Base-by-base conservation (phyloP, 2,329 filamentous ascomycete species). In the Penicillium sp. region DNA sequence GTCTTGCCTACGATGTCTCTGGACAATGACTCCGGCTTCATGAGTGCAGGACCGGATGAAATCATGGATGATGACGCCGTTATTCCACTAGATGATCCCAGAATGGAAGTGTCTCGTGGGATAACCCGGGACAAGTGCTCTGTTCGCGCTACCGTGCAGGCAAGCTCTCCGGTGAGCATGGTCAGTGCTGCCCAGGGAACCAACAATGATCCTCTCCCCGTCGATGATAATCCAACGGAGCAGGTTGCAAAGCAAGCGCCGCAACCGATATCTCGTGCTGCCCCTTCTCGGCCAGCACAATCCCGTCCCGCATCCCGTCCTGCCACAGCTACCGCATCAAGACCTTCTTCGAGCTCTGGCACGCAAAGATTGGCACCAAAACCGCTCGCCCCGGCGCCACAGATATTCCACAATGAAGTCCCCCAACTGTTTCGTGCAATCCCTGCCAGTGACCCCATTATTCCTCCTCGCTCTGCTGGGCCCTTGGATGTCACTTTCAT, bases 11-110 rank as follows among this genome's bases (percentile, higher is more conserved):
- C 77, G 5, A 75, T 83, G 55, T 75, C 76, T 7, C 62, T 70
- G 63, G 59, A 71, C 61, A 73, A 73, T 17, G 88, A 95, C 64
- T 90, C 87, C 13, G 87, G 87, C 1, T 94, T 94, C 62, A 87
- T 90, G 79, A 93, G 87, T 63, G 85, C 85, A n/a, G 79, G 82
- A 6, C 66, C 85, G 15, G 79, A 85, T n/a, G 82, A 85, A 24
- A 74, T 83, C 6, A 80, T 88, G 52, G 84, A 84, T 33, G 81
- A 87, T 22, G 77, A 81, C 39, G 57, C 60, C 7, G 56, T 50
- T 8, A 64, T 63, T 1, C 62, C 64, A 4, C 48, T 60, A n/a
- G 64, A 63, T 17, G 58, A 62, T 22, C 53, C 49, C 22, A 53
- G 54, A 38, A 58, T 53, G n/a, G 48, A 52, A 17, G 45, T 51